Conservation (phyloP, 306 rosid species). For the Dalbergia cultrata region DNA sequence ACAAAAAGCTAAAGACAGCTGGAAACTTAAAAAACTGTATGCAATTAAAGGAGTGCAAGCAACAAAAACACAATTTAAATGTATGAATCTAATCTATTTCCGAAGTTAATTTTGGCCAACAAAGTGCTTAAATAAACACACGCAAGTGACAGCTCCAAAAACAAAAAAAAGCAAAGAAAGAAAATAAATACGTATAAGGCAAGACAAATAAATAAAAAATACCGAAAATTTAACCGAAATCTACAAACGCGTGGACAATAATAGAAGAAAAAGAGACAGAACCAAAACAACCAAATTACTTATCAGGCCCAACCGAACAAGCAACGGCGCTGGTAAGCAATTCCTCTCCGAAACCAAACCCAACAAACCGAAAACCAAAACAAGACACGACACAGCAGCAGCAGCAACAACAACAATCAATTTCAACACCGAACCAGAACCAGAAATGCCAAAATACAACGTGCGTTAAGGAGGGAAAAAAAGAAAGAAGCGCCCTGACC, state of each 20-base stretch:
- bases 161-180: neutral
- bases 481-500: neutral
- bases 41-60: neutral
- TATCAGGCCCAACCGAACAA: neutral
- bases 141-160: no score
- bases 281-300: neutral
- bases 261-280: neutral
- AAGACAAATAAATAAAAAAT: no score
- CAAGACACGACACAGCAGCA: neutral
- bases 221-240: no score
- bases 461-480: no score
- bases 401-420: neutral
- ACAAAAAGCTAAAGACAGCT: neutral
- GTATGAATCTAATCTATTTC: no score
- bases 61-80: neutral
- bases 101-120: no score
- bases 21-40: neutral
- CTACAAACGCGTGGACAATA: neutral
- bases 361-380: neutral
- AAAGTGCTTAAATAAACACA: no score
- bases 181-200: no score
- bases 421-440: no score
- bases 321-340: constrained; percentile 5
- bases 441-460: no score
- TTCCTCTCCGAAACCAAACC: constrained; percentile 38